Percentiles rank a stretch among this genome's conserved stretches.
These are phyloP conservation scores for Ogataea sp. DNA, from an alignment of 805 yeast genomes.

Conservation along the genomic window DNA sequence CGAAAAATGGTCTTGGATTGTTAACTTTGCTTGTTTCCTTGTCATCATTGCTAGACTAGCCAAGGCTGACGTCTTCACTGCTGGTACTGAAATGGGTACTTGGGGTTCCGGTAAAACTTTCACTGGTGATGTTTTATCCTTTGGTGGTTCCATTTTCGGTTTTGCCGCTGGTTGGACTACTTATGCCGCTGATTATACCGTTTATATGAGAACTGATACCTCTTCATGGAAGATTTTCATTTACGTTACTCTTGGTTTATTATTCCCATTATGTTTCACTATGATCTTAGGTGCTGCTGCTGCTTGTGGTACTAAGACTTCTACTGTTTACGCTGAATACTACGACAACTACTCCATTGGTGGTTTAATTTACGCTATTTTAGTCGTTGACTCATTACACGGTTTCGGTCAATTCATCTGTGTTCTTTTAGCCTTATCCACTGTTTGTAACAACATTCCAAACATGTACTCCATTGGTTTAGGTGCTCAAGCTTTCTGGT, in stretches of 20 bases:
- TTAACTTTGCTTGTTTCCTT: constrained; percentile 63
- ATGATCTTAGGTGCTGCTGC: constrained; percentile 84
- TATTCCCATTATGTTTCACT: constrained; percentile 62
- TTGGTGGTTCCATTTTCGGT: constrained; percentile 79
- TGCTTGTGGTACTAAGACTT: constrained; percentile 53
- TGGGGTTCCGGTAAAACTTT: constrained; percentile 51
- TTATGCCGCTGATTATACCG: constrained; percentile 87
- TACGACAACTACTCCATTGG: constrained; percentile 58
- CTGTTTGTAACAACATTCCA: constrained; percentile 88
- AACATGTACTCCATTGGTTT: constrained; percentile 88
- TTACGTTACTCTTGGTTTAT: constrained; percentile 55
- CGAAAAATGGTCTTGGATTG: constrained; percentile 87
- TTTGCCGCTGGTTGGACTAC: constrained; percentile 95
- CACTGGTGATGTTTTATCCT: constrained; percentile 71
- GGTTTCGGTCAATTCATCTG: constrained; percentile 88
- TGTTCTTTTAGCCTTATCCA: constrained; percentile 76
- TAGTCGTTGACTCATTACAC: constrained; percentile 73
- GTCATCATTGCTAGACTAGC: constrained; percentile 74
- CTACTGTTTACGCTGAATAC: constrained; percentile 36
- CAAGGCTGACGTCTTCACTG: constrained; percentile 53
- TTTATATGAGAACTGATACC: constrained; percentile 67
- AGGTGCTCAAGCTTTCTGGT: constrained; percentile 80
- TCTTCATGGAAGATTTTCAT: constrained; percentile 53
- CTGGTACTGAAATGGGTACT: constrained; percentile 29
- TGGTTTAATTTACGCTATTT: constrained; percentile 73